phyloP scores from a whole-genome alignment of 306 rosid genomes.

The Oxytropis ochrocephala region DNA sequence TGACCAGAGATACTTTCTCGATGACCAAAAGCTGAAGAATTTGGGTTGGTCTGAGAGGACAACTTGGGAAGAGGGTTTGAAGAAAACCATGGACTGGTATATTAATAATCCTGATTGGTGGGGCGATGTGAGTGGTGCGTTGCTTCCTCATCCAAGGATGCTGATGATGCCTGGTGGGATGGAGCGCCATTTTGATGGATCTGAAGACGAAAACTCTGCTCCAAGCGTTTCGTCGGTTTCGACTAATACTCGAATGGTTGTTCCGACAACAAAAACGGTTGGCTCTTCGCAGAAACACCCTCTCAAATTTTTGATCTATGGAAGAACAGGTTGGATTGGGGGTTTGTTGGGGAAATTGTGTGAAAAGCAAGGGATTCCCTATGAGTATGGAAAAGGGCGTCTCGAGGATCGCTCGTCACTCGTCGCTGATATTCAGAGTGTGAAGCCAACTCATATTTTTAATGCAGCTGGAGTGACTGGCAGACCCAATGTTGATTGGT shows the following conservation, averaged over 20 bases:
- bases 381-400: constrained; percentile 81
- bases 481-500: constrained; percentile 90
- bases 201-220: constrained; percentile 53
- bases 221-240: constrained; percentile 38
- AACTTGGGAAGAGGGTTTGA: constrained; percentile 81
- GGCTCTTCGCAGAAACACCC: constrained; percentile 43
- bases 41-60: constrained; percentile 93
- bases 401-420: constrained; percentile 72
- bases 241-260: constrained; percentile 61
- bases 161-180: constrained; percentile 92
- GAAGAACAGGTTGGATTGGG: constrained; percentile 87
- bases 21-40: constrained; percentile 66
- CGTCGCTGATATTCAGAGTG: constrained; percentile 55
- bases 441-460: constrained; percentile 77
- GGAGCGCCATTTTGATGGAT: constrained; percentile 58
- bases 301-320: constrained; percentile 70
- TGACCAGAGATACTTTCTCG: constrained; percentile 82
- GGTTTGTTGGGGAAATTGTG: constrained; percentile 75
- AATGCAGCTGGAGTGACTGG: constrained; percentile 91
- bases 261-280: constrained; percentile 52
- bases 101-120: constrained; percentile 79
- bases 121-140: constrained; percentile 93
- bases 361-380: constrained; percentile 72
- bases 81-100: constrained; percentile 87
- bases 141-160: constrained; percentile 92